Conservation (phyloP, 768 basidiomycete genomes). For the Lactifluus piperatus region DNA sequence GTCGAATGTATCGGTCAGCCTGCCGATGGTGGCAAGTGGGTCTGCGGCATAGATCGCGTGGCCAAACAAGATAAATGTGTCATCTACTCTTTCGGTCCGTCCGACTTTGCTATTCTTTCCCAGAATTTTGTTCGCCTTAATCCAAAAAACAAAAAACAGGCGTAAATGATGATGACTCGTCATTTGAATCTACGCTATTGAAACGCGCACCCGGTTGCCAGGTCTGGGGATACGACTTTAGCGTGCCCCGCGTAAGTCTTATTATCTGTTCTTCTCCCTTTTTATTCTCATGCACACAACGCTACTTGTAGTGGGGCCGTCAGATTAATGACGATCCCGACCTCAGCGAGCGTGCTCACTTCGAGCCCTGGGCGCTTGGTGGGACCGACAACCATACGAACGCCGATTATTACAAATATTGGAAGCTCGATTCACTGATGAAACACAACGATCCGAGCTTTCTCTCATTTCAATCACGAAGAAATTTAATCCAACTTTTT, state of each 20-base stretch:
- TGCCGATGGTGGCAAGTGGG: conserved; percentile 47
- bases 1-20: conserved; percentile 37
- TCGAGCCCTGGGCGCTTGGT: conserved; percentile 30
- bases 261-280: no score
- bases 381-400: conserved; percentile 37
- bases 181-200: conserved; percentile 40
- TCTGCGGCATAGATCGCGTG: conserved; percentile 40
- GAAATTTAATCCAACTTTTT: background rate
- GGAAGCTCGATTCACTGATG: conserved; percentile 58
- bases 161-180: conserved; percentile 39
- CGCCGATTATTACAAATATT: conserved; percentile 42
- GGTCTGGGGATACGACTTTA: conserved; percentile 35
- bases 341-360: conserved; percentile 33
- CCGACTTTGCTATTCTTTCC: background rate
- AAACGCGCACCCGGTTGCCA: conserved; percentile 32
- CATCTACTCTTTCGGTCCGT: conserved; percentile 41
- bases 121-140: conserved; percentile 22
- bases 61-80: background rate
- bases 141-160: conserved; percentile 29
- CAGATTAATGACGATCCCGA: conserved; percentile 29
- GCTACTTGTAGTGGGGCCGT: conserved; percentile 37
- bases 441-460: conserved; percentile 42
- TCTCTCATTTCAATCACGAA: background rate
- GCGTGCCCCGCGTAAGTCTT: conserved; percentile 27
- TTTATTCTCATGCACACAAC: background rate